Base-by-base conservation (phyloP, 352 stramenopile species). In the Phytophthora sojae region DNA sequence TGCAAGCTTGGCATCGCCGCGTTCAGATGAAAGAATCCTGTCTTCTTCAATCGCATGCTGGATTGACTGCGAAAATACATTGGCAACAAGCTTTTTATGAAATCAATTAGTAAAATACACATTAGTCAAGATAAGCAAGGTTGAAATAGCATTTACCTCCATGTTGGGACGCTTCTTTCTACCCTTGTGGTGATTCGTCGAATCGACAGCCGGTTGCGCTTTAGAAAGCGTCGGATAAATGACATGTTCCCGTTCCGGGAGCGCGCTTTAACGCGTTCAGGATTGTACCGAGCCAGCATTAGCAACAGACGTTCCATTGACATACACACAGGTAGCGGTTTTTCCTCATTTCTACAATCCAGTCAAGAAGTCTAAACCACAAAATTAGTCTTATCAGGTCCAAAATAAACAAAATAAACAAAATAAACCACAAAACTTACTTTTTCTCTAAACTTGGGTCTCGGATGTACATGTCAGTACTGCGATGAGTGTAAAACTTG, bases 11-110 rank as follows among this genome's bases (percentile, higher is more conserved):
- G 11, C 11, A 17, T 37, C 19, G 6, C 35, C 50, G 12, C 12
- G 3, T 14, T 61, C 32, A 6, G 26, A 0, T 5, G 49, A 39
- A 4, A 71, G 8, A 6, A 61, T 61, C 1, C 39, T 49, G 35
- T 57, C 26, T 37, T 71, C 50, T 37, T 71, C 64, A 5, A 69
- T 59, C 11, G 19, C 56, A 39, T 45, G 21, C 21, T 66, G 35
- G 50, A 65, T 65, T 45, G 49, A 71, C 32, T 65, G 35, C n/a
- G 17, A 42, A 66, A 71, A 66, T 39, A 52, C 15, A 3, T 37
- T 35, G 6, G 37, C 64, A 65, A 71, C 64, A 51, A 65, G 35
- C 55, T 65, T 47, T 6, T 9, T 19, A 47, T 7, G 25, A 26
- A 47, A 21, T 17, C 5, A 9, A 19, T 47, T 47, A 19, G 4